Conservation (phyloP, 78 protist species). For the Speleostelium caveatum region DNA sequence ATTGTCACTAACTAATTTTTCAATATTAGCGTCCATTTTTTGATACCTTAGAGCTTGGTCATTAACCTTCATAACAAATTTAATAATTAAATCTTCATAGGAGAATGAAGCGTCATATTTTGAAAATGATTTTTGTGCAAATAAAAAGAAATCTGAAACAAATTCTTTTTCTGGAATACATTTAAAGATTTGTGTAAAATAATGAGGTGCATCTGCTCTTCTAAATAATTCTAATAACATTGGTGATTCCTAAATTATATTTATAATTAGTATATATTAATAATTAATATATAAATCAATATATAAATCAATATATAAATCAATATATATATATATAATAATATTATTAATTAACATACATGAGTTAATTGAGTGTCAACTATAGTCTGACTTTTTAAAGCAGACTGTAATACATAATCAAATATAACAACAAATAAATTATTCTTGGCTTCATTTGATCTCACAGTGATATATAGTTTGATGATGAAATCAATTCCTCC, state of each 20-base stretch:
- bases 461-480: conserved; percentile 27
- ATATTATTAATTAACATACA: conserved; percentile 3
- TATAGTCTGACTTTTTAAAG: conserved; percentile 46
- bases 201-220: conserved; percentile 80
- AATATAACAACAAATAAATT: conserved; percentile 65
- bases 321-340: too few relatives aligned
- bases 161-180: conserved; percentile 70
- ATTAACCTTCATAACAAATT: conserved; percentile 50
- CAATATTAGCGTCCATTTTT: conserved; percentile 14
- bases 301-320: background rate
- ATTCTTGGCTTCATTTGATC: conserved; percentile 70
- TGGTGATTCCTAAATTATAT: conserved; percentile 71
- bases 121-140: background rate
- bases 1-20: conserved; percentile 2
- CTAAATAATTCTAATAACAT: conserved; percentile 55
- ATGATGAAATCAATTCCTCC: conserved; percentile 67
- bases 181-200: conserved; percentile 61
- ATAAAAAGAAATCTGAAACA: conserved; percentile 56
- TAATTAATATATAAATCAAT: background rate
- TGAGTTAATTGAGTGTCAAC: conserved; percentile 50
- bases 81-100: conserved; percentile 67
- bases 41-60: conserved; percentile 50
- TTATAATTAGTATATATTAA: too few relatives aligned
- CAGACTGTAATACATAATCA: conserved; percentile 60
- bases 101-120: conserved; percentile 48